phyloP scores from a whole-genome alignment of 208 protist species.

The Acanthamoeba pearcei region DNA sequence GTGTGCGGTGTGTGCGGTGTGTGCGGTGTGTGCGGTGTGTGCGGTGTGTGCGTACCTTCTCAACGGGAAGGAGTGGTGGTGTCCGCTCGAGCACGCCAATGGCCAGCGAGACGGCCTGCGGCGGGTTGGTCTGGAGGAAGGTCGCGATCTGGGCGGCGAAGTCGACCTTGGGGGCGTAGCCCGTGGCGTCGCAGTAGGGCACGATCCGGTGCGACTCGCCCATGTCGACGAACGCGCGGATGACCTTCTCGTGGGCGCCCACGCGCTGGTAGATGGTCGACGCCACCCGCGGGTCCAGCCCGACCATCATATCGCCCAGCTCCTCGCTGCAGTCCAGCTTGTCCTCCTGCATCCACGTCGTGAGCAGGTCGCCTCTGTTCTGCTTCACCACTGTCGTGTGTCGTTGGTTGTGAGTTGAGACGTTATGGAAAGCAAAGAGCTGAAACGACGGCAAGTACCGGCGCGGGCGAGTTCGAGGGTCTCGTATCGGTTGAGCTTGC shows the following conservation, averaged over 20 bases:
- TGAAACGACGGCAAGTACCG: neutral
- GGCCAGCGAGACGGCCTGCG: constrained; percentile 23
- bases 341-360: constrained; percentile 98
- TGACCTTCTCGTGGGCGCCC: constrained; percentile 65
- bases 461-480: constrained; percentile 98
- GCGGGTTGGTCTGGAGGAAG: constrained; percentile 93
- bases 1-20: no score
- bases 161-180: constrained; percentile 97
- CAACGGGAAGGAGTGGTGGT: constrained; percentile 26
- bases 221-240: constrained; percentile 93
- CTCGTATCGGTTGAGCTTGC: constrained; percentile 97
- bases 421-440: no score
- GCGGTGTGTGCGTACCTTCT: constrained; percentile 6
- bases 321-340: constrained; percentile 98
- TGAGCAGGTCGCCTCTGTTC: constrained; percentile 90
- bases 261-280: constrained; percentile 96
- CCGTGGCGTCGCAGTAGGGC: constrained; percentile 97
- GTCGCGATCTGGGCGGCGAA: constrained; percentile 92
- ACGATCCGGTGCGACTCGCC: constrained; percentile 98
- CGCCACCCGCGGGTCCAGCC: constrained; percentile 94
- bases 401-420: no score
- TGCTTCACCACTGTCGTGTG: constrained; percentile 88
- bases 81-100: constrained; percentile 9
- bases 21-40: no score
- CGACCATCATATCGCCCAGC: constrained; percentile 98